Evolutionary conservation across 2,329 filamentous ascomycete species (phyloP), one percentile per base, ranked within the genome.

Genomic region (Phialophora expanda): DNA sequence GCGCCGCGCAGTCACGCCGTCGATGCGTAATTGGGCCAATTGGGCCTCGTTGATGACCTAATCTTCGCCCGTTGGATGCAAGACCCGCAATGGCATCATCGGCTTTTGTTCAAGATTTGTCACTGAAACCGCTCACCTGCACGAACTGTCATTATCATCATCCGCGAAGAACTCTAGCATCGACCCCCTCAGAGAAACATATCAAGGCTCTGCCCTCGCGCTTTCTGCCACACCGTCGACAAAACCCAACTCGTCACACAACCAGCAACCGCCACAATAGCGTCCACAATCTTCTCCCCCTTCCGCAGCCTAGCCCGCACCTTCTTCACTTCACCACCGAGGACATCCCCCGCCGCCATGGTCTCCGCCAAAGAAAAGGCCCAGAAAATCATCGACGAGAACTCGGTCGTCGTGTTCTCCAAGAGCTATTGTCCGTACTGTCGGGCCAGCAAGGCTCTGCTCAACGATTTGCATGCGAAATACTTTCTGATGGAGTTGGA

Each of bases 381-480:
- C 68, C 88, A 97, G 80, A 79, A 84, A 75, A 89, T 97, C 82
- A 97, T 98, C 79, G 87, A 95, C 80, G 89, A 93, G 76, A 95
- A 97, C 82, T 82, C 87, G 74, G 93, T 97, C 79, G 91, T 95
- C 74, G 91, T 99, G 78, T 99, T 99, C 86, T 93, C 90, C 81
- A 99, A 99, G 84, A 92, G 90, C 17, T 97, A 92, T 83, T 99
- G 95, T 86, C 93, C 93, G 12, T 96, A 96, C 86, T 98, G 94
- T 86, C 85, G 81, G 65, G 84, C 88, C 66, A 88, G 90, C 73
- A 98, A 98, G 88, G 75, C 84, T 64, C 84, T 92, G 58, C 83
- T 99, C 73, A 86, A 84, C 75, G 83, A 87, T 65, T 73, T 88
- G 65, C 87, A 88, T 71, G 91, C 91, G 68, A 90, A 93, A 73